Conservation (phyloP, 2,329 filamentous ascomycete genomes). For the Trichoderma sp. region DNA sequence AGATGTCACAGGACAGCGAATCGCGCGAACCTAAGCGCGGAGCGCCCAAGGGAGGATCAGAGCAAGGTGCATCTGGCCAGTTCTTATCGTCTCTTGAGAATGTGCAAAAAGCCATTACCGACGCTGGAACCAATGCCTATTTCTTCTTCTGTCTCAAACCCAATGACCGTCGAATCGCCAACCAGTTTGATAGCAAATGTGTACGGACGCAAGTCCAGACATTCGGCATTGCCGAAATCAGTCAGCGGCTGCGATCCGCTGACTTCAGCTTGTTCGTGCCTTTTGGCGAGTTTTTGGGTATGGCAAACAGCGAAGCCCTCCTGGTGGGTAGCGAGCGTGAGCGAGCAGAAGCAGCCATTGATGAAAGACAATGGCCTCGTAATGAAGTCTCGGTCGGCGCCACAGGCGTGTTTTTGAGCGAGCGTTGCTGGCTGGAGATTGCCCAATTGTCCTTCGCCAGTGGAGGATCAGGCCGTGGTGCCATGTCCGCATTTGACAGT, state of each 20-base stretch:
- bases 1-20: slow-evolving; percentile 56
- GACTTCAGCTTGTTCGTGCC: slow-evolving; percentile 96
- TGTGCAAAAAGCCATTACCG: slow-evolving; percentile 82
- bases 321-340: slow-evolving; percentile 92
- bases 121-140: slow-evolving; percentile 86
- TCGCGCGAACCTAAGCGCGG: slow-evolving; percentile 48
- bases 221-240: slow-evolving; percentile 95
- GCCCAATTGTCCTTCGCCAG: slow-evolving; percentile 71
- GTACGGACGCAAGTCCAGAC: slow-evolving; percentile 93
- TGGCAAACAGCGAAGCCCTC: slow-evolving; percentile 80
- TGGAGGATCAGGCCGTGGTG: slow-evolving; percentile 51
- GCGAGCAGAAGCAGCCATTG: slow-evolving; percentile 87
- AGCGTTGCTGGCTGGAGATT: slow-evolving; percentile 92
- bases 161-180: slow-evolving; percentile 94
- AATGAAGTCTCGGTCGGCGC: slow-evolving; percentile 91
- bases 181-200: slow-evolving; percentile 99
- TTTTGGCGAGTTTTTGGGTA: slow-evolving; percentile 91
- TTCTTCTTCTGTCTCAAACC: slow-evolving; percentile 98
- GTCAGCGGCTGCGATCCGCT: slow-evolving; percentile 85
- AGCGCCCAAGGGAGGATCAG: slow-evolving; percentile 42
- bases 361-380: slow-evolving; percentile 87
- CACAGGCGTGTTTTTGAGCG: slow-evolving; percentile 93
- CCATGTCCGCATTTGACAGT: slow-evolving; percentile 55
- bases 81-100: slow-evolving; percentile 89
- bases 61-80: slow-evolving; percentile 89